Evolutionary conservation across 2,329 filamentous ascomycete species (phyloP).

Genomic region (Elsinoe fawcettii): DNA sequence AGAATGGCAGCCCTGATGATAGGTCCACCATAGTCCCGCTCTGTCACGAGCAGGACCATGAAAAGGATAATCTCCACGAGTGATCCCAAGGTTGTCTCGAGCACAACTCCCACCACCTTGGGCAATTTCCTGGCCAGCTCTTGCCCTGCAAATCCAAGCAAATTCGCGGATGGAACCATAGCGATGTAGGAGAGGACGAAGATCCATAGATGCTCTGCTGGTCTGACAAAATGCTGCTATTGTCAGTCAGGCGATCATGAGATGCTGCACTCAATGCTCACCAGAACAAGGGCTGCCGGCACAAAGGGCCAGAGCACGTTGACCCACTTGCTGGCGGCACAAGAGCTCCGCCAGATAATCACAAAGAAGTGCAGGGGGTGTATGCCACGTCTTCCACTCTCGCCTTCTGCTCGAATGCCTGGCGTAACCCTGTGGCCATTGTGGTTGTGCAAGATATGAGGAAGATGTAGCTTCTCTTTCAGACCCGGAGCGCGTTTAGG

Average conservation of each 20-base stretch:
- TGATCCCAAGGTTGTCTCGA: constrained; percentile 51
- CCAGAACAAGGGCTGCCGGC: constrained; percentile 38
- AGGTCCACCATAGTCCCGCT: constrained; percentile 20
- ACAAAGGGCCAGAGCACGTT: constrained; percentile 46
- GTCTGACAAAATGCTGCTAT: constrained; percentile 35
- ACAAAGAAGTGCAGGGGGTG: constrained; percentile 36
- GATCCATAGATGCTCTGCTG: constrained; percentile 35
- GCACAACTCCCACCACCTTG: constrained; percentile 59
- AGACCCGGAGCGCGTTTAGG: constrained; percentile 1
- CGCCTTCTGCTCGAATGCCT: constrained; percentile 39
- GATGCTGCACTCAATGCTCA: constrained; percentile 33
- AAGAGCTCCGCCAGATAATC: constrained; percentile 40
- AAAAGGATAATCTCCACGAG: constrained; percentile 77
- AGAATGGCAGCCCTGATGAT: constrained; percentile 77
- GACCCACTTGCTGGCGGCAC: constrained; percentile 39
- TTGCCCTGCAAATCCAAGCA: constrained; percentile 56
- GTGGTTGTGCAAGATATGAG: constrained; percentile 31
- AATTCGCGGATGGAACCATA: constrained; percentile 44
- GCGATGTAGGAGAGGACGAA: constrained; percentile 44
- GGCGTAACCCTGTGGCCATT: constrained; percentile 37
- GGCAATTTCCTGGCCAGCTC: constrained; percentile 66
- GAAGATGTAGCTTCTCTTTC: constrained; percentile 8
- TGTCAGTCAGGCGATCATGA: constrained; percentile 16
- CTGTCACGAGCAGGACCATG: constrained; percentile 52
- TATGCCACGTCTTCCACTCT: constrained; percentile 41